Percentiles rank a stretch among this genome's conserved stretches.
Conservation (phyloP, 768 basidiomycete species). For the Cytidiella melzeri region DNA sequence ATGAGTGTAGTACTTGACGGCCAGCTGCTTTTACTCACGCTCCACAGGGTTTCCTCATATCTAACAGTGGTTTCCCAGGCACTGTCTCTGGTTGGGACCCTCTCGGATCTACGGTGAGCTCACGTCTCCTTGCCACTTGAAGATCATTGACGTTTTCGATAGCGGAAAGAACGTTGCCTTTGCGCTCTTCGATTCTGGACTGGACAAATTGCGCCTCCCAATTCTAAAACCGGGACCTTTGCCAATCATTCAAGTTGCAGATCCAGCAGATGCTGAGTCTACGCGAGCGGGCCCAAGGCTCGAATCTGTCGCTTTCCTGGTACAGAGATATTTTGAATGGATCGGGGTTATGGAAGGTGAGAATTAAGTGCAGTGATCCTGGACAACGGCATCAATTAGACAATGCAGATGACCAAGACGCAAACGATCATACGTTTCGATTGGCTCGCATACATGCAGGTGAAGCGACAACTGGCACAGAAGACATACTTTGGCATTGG, state of each 20-base stretch:
- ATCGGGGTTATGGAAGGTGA: constrained; percentile 39
- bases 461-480: neutral
- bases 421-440: neutral
- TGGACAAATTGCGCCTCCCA: constrained; percentile 26
- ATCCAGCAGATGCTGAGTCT: constrained; percentile 15
- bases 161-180: constrained; percentile 28
- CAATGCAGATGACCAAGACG: neutral
- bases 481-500: constrained; percentile 14
- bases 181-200: constrained; percentile 54
- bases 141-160: constrained; percentile 4
- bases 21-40: constrained; percentile 14
- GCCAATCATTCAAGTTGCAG: constrained; percentile 11
- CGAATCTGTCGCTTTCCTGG: constrained; percentile 34
- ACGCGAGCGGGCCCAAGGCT: constrained; percentile 14
- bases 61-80: constrained; percentile 43
- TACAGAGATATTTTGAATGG: constrained; percentile 53
- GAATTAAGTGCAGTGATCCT: neutral
- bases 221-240: constrained; percentile 17
- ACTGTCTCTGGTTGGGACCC: constrained; percentile 34
- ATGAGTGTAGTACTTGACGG: constrained; percentile 15
- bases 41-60: constrained; percentile 42
- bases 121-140: constrained; percentile 3
- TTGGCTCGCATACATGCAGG: neutral
- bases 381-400: neutral
- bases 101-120: constrained; percentile 26